Evolutionary conservation across 768 basidiomycete species (phyloP).

Genomic region (Dentipellis sp.): DNA sequence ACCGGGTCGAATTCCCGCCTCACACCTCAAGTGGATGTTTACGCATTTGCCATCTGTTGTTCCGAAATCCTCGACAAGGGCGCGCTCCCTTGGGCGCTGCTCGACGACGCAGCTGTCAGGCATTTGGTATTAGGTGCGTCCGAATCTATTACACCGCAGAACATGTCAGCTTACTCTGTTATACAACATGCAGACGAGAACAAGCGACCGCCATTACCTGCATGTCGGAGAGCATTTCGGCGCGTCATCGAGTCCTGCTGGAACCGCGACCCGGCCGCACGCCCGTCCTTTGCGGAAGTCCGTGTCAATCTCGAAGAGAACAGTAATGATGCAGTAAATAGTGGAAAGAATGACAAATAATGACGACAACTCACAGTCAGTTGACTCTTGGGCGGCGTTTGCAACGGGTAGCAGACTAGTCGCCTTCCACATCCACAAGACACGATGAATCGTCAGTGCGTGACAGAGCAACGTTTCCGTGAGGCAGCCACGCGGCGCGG

Average conservation of each 20-base stretch:
- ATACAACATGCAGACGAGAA: background rate
- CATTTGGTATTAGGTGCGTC: constrained; percentile 38
- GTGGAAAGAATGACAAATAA: no score
- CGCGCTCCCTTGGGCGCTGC: constrained; percentile 44
- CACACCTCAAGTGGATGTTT: constrained; percentile 54
- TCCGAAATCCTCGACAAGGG: constrained; percentile 57
- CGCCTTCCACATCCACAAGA: no score
- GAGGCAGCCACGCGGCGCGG: no score
- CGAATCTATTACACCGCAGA: background rate
- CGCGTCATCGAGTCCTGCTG: constrained; percentile 48
- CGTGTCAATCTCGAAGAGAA: no score
- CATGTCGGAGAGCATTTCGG: background rate
- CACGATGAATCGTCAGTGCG: no score
- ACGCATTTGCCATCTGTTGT: constrained; percentile 59
- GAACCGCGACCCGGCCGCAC: constrained; percentile 38
- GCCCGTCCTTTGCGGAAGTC: constrained; percentile 45
- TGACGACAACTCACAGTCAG: no score
- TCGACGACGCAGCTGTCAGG: constrained; percentile 41
- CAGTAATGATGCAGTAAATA: no score
- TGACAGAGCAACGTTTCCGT: no score
- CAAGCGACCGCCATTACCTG: background rate
- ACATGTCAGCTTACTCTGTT: background rate
- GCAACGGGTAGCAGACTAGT: no score
- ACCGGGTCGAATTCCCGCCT: constrained; percentile 28
- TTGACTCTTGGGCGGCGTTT: no score